Evolutionary conservation across 306 rosid species (phyloP).

Genomic region (Cucurbita moschata): DNA sequence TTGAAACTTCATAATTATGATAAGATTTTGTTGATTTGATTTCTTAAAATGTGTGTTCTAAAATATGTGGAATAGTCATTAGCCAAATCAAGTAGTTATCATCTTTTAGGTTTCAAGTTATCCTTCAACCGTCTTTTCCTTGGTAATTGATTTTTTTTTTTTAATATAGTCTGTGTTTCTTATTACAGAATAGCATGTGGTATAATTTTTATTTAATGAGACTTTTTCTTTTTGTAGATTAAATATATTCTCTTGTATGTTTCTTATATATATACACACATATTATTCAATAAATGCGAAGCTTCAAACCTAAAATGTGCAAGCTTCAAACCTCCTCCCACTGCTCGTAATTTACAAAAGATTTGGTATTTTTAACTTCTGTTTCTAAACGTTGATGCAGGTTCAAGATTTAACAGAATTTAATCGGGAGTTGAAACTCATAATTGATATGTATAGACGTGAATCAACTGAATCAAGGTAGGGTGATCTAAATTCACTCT

Average conservation of each 20-base stretch:
- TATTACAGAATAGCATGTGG: background rate
- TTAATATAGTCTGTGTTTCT: background rate
- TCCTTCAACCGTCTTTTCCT: background rate
- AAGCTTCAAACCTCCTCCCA: background rate
- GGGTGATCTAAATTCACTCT: conserved; percentile 4
- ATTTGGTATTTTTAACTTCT: background rate
- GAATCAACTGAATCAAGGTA: conserved; percentile 87
- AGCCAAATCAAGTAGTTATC: background rate
- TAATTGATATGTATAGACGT: conserved; percentile 67
- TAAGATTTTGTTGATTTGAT: background rate
- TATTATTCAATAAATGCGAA: background rate
- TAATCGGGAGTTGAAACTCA: conserved; percentile 48
- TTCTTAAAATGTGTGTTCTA: background rate
- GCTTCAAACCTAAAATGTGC: background rate
- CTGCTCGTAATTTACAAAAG: background rate
- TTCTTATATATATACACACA: no score
- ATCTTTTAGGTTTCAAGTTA: background rate
- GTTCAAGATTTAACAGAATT: conserved; percentile 48
- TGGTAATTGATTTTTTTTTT: background rate
- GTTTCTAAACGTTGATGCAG: conserved; percentile 22
- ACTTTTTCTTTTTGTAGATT: background rate
- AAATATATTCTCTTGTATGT: no score
- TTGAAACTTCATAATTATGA: background rate
- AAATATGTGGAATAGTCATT: background rate
- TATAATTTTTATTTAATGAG: background rate